Evolutionary conservation across 768 basidiomycete species (phyloP).

Genomic region (Clavaria fumosa): DNA sequence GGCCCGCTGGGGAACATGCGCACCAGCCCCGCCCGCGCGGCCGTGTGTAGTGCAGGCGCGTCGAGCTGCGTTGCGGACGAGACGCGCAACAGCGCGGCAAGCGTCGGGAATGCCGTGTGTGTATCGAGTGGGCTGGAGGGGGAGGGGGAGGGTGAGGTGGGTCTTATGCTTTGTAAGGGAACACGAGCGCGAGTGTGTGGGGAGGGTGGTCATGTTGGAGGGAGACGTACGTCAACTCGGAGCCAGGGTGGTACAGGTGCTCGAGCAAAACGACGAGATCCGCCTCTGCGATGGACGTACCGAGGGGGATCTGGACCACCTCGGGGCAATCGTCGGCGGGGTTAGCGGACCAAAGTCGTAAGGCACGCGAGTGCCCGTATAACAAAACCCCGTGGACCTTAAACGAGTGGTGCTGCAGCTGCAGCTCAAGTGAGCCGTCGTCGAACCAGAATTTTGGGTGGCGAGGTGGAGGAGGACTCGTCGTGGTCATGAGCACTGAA

Average conservation of each 20-base stretch:
- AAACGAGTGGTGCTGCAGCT: slow-evolving; percentile 30
- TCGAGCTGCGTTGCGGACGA: slow-evolving; percentile 41
- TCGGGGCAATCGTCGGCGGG: background rate
- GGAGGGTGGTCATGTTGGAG: no score
- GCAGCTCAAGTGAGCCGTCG: slow-evolving; percentile 44
- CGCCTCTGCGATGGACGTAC: slow-evolving; percentile 10
- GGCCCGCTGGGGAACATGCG: slow-evolving; percentile 36
- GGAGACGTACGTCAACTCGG: slow-evolving; percentile 28
- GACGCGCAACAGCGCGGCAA: slow-evolving; percentile 41
- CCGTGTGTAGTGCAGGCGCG: slow-evolving; percentile 35
- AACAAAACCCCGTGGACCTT: slow-evolving; percentile 42
- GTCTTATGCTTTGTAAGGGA: slow-evolving; percentile 18
- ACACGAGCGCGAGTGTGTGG: background rate
- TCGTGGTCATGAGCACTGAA: no score
- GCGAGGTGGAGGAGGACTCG: slow-evolving; percentile 8
- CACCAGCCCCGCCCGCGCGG: slow-evolving; percentile 28
- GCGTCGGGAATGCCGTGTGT: slow-evolving; percentile 28
- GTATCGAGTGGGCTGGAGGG: slow-evolving; percentile 25
- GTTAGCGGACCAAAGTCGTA: slow-evolving; percentile 1
- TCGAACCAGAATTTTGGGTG: slow-evolving; percentile 51
- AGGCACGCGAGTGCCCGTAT: slow-evolving; percentile 26
- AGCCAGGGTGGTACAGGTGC: slow-evolving; percentile 52
- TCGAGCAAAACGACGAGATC: slow-evolving; percentile 46
- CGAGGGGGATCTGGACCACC: slow-evolving; percentile 1
- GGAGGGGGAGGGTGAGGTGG: no score